Evolutionary conservation across 305 asterid species (phyloP).

Genomic region (Stenogyne calaminthoides): DNA sequence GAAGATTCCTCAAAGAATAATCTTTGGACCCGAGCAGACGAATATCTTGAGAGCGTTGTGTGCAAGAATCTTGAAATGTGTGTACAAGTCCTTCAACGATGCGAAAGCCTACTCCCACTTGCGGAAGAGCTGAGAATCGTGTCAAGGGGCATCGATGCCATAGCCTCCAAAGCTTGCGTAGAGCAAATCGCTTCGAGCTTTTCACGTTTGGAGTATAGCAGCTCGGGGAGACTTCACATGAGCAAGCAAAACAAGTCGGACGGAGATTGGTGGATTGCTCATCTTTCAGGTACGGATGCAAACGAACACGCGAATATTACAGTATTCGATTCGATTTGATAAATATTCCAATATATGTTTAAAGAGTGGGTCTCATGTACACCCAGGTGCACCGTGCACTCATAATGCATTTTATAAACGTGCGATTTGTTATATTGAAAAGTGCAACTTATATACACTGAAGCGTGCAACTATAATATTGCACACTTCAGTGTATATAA

Average conservation of each 20-base stretch:
- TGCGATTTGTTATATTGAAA: too few species aligned
- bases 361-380: too few species aligned
- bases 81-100: conserved; percentile 69
- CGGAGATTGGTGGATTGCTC: conserved; percentile 92
- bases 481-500: too few species aligned
- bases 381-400: too few species aligned
- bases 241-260: conserved; percentile 63
- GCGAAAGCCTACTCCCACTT: conserved; percentile 69
- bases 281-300: conserved; percentile 39
- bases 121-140: conserved; percentile 76
- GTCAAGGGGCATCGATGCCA: conserved; percentile 69
- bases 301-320: too few species aligned
- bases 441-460: too few species aligned
- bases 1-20: conserved; percentile 73
- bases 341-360: too few species aligned
- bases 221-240: conserved; percentile 91
- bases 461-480: too few species aligned
- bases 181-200: conserved; percentile 90
- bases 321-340: too few species aligned
- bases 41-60: conserved; percentile 61
- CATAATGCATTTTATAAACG: too few species aligned
- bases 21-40: conserved; percentile 67
- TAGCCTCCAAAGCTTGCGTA: conserved; percentile 81
- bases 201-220: conserved; percentile 85
- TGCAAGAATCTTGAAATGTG: conserved; percentile 73